Evolutionary conservation across 1,284 basidiomycete species (phyloP).

Genomic region (Phaffia rhodozyma): DNA sequence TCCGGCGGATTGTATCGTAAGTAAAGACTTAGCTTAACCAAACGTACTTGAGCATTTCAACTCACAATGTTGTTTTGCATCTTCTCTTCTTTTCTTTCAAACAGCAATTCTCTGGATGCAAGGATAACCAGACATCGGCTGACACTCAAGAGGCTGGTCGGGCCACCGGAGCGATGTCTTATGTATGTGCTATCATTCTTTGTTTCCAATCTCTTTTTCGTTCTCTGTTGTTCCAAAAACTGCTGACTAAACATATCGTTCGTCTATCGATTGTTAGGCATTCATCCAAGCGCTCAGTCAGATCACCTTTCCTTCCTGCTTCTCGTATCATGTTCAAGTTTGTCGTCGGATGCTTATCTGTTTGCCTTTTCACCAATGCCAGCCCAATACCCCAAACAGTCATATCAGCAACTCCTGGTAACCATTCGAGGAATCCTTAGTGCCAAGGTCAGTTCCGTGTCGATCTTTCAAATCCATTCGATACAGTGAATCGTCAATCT

Average conservation of each 20-base stretch:
- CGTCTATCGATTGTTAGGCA: conserved; percentile 41
- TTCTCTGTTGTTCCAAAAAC: background rate
- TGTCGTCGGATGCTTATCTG: conserved; percentile 8
- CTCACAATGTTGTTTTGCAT: background rate
- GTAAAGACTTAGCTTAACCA: conserved; percentile 8
- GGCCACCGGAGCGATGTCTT: conserved; percentile 74
- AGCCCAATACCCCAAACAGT: conserved; percentile 57
- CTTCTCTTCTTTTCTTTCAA: conserved; percentile 41
- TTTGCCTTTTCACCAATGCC: conserved; percentile 19
- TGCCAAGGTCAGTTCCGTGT: conserved; percentile 30
- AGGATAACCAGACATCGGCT: conserved; percentile 84
- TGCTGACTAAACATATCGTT: conserved; percentile 6
- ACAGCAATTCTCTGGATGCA: conserved; percentile 65
- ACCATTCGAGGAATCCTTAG: conserved; percentile 46
- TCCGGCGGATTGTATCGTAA: conserved; percentile 52
- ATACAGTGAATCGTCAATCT: background rate
- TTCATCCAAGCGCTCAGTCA: conserved; percentile 55
- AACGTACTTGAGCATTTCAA: background rate
- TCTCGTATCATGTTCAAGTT: conserved; percentile 11
- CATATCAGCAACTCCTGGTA: conserved; percentile 65
- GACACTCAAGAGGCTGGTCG: conserved; percentile 69
- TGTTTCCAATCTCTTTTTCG: background rate
- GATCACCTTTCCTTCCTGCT: conserved; percentile 20
- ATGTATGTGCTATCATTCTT: conserved; percentile 22
- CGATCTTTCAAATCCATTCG: background rate